These are phyloP conservation scores for Eleusine coracana DNA, from an alignment of 176 grass and related monocot species.

Conservation along the genomic window DNA sequence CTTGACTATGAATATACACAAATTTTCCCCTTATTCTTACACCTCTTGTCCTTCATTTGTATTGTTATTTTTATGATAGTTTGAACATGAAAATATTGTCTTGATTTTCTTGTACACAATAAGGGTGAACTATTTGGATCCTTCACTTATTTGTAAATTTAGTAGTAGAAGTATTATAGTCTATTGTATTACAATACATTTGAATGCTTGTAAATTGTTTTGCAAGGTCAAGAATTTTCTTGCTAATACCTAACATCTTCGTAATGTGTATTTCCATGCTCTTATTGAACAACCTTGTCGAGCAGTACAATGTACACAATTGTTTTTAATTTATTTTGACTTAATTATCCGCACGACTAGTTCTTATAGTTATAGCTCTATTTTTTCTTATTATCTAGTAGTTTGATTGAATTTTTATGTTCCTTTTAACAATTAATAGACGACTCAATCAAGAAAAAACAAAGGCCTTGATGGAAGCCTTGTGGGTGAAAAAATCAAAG, in stretches of 20 bases:
- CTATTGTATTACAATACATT: not conserved
- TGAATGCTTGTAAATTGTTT: not conserved
- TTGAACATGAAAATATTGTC: not conserved
- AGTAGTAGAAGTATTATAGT: not conserved
- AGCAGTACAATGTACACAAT: not conserved
- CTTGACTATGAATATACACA: not conserved
- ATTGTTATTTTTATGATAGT: not conserved
- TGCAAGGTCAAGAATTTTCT: not conserved
- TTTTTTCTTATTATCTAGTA: not conserved
- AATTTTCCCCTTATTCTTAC: not conserved
- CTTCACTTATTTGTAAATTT: not conserved
- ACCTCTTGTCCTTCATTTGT: not conserved
- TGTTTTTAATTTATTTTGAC: not conserved
- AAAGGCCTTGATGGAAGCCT: constrained; percentile 70
- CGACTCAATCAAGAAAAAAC: constrained; percentile 54
- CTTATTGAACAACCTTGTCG: not conserved
- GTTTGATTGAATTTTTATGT: constrained; percentile 36
- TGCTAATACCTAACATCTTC: not conserved
- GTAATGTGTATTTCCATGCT: not conserved
- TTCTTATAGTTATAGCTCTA: not conserved
- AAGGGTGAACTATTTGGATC: not conserved
- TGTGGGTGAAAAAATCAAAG: constrained; percentile 65
- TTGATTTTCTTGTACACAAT: not conserved
- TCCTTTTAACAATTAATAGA: constrained; percentile 53
- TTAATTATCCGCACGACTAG: not conserved